phyloP scores from a whole-genome alignment of 139 green algal species.

The Ulvella scutata region DNA sequence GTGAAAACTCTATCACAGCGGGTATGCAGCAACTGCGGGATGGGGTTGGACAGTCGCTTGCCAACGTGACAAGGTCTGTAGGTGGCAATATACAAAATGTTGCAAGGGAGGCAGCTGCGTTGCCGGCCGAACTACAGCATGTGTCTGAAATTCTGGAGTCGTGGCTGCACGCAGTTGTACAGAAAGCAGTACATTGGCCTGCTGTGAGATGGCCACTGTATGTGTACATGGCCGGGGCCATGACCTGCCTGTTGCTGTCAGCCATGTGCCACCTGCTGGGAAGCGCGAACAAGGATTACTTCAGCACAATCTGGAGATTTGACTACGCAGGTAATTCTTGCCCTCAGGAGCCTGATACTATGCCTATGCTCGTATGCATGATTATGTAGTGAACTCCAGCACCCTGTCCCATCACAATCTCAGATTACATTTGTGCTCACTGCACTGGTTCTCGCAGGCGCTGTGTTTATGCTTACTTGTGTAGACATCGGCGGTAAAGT shows the following conservation, averaged over 20 bases:
- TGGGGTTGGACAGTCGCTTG: conserved; percentile 6
- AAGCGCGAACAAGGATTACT: conserved; percentile 47
- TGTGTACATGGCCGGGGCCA: conserved; percentile 75
- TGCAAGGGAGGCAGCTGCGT: conserved; percentile 5
- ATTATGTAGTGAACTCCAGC: too few species aligned
- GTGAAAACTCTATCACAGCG: neutral
- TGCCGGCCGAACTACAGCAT: neutral
- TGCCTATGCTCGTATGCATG: too few species aligned
- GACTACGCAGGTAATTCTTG: conserved; percentile 79
- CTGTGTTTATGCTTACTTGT: too few species aligned
- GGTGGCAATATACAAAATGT: conserved; percentile 8
- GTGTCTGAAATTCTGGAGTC: neutral
- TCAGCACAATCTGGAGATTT: conserved; percentile 60
- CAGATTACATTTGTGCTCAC: too few species aligned
- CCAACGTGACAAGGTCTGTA: conserved; percentile 1
- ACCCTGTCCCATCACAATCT: too few species aligned
- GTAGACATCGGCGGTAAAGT: too few species aligned
- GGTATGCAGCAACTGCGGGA: conserved; percentile 11
- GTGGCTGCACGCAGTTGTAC: neutral
- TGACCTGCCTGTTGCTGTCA: conserved; percentile 72
- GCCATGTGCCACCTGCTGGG: conserved; percentile 75
- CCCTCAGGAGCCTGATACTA: too few species aligned
- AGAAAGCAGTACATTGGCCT: neutral
- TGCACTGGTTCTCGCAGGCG: too few species aligned
- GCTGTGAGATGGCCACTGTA: conserved; percentile 51